A percentile compares a stretch with the other conserved stretches of the same genome.
These are phyloP conservation scores for Entoloma clypeatum DNA, from an alignment of 1,284 basidiomycete species.

Conservation along the genomic window DNA sequence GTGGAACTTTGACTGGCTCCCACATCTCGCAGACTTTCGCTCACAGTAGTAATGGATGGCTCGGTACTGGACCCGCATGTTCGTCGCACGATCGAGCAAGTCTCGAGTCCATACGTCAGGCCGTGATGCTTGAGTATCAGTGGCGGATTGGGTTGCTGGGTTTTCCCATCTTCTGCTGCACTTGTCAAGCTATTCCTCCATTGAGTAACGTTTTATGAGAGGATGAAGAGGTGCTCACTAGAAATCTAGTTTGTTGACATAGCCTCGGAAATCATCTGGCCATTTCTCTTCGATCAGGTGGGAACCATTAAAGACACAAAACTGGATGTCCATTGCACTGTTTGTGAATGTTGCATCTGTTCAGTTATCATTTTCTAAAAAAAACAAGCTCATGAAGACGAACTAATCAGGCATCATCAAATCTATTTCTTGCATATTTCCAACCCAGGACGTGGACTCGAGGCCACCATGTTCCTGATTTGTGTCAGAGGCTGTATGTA, in stretches of 20 bases:
- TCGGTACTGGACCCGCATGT: conserved; percentile 31
- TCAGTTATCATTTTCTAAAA: neutral
- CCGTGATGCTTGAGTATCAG: conserved; percentile 39
- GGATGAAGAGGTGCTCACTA: conserved; percentile 39
- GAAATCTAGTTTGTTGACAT: conserved; percentile 36
- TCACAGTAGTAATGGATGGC: conserved; percentile 24
- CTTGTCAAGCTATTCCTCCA: conserved; percentile 31
- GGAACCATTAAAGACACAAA: conserved; percentile 37
- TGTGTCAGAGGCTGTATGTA: no score
- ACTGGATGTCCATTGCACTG: conserved; percentile 51
- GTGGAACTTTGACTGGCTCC: conserved; percentile 52
- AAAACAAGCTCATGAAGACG: conserved; percentile 17
- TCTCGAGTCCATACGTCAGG: conserved; percentile 46
- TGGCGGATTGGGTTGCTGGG: conserved; percentile 49
- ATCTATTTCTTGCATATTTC: conserved; percentile 37
- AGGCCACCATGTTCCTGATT: conserved; percentile 7
- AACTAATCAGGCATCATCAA: conserved; percentile 60
- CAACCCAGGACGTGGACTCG: conserved; percentile 28
- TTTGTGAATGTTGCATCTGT: neutral
- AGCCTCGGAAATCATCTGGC: conserved; percentile 43
- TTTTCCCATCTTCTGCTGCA: conserved; percentile 26
- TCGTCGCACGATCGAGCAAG: conserved; percentile 48
- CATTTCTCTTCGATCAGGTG: conserved; percentile 27
- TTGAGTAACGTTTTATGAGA: conserved; percentile 1
- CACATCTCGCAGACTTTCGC: conserved; percentile 49